These are phyloP conservation scores for Malus hybrid DNA, from an alignment of 331 rosid genomes.

Conservation along the genomic window DNA sequence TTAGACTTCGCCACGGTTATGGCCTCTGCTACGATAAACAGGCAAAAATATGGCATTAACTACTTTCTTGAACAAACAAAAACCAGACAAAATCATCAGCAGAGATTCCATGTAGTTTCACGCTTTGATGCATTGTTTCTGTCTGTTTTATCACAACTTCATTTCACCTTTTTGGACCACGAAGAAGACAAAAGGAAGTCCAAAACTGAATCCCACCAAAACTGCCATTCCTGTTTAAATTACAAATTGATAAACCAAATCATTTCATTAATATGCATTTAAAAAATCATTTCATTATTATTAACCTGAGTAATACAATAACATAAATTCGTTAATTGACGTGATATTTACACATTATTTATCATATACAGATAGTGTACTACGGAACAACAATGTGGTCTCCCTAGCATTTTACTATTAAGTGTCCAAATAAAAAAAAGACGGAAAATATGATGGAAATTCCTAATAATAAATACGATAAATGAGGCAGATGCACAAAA, in stretches of 20 bases:
- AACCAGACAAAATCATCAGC: background rate
- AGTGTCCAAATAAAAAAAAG: too few relatives aligned
- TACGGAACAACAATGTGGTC: too few relatives aligned
- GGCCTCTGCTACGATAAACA: background rate
- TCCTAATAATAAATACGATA: background rate
- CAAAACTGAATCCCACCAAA: conserved; percentile 48
- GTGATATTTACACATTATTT: too few relatives aligned
- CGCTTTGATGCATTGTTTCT: background rate
- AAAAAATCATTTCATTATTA: too few relatives aligned
- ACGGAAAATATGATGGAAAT: background rate
- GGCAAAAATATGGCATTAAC: background rate
- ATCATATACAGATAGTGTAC: too few relatives aligned
- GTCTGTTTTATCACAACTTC: conserved; percentile 17
- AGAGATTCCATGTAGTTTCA: conserved; percentile 2
- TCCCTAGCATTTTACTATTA: too few relatives aligned
- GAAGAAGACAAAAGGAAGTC: conserved; percentile 44
- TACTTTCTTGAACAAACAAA: background rate
- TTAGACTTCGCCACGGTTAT: background rate
- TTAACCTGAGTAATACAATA: too few relatives aligned
- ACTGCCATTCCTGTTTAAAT: conserved; percentile 42
- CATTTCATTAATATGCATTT: too few relatives aligned
- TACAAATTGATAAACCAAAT: background rate
- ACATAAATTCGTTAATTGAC: too few relatives aligned
- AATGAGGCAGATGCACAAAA: background rate
- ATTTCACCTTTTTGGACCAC: conserved; percentile 34